phyloP scores from a whole-genome alignment of 2,329 filamentous ascomycete species.

The Xylariales sp. region DNA sequence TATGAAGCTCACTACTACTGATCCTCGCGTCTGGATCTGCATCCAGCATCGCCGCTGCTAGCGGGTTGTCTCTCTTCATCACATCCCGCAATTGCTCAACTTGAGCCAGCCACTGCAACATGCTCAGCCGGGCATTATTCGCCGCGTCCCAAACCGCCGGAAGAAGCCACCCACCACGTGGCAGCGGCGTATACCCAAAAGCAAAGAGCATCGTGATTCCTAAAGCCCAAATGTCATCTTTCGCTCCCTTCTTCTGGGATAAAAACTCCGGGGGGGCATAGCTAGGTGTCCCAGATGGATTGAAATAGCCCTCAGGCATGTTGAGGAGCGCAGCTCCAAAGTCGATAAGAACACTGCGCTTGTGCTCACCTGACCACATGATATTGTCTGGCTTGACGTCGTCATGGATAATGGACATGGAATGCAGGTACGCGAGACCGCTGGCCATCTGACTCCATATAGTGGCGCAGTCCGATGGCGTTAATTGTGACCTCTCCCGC shows the following conservation, averaged over 20 bases:
- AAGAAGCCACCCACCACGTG: background rate
- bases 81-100: background rate
- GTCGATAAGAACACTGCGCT: constrained; percentile 1
- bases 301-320: background rate
- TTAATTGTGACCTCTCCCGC: background rate
- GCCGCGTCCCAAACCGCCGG: background rate
- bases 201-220: constrained; percentile 7
- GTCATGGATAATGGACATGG: constrained; percentile 2
- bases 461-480: background rate
- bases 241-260: background rate
- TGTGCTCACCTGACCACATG: constrained; percentile 1
- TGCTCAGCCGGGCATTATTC: background rate
- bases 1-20: constrained; percentile 1
- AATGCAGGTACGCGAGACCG: constrained; percentile 1
- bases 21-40: background rate
- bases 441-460: constrained; percentile 2
- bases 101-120: background rate
- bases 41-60: constrained; percentile 1
- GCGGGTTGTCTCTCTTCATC: background rate
- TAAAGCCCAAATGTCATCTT: constrained; percentile 1
- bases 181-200: constrained; percentile 1
- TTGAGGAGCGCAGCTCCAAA: constrained; percentile 1
- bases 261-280: constrained; percentile 2
- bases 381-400: constrained; percentile 8
- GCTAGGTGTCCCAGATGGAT: constrained; percentile 2